These are phyloP conservation scores for Inga oerstediana DNA, from an alignment of 306 rosid genomes.

Conservation along the genomic window DNA sequence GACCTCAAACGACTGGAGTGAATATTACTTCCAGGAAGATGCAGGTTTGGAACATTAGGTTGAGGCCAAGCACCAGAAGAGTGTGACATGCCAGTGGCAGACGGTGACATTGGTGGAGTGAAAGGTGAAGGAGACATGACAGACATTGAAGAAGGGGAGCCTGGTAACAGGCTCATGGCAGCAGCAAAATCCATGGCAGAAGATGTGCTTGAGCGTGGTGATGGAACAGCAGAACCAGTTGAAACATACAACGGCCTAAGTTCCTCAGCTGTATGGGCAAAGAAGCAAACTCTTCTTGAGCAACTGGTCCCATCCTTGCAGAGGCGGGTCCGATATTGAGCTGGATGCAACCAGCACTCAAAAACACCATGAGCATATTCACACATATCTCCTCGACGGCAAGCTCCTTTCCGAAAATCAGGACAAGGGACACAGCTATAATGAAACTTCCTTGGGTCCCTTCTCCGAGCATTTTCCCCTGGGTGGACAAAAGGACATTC, in stretches of 20 bases:
- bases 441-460: constrained; percentile 95
- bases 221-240: constrained; percentile 92
- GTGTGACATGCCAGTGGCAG: constrained; percentile 83
- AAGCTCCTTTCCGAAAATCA: constrained; percentile 91
- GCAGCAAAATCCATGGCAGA: constrained; percentile 88
- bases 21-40: constrained; percentile 85
- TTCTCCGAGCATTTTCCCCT: constrained; percentile 95
- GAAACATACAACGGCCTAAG: constrained; percentile 88
- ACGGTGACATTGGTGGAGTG: constrained; percentile 92
- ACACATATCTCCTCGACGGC: constrained; percentile 95
- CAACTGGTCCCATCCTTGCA: constrained; percentile 90
- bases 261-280: constrained; percentile 89
- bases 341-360: constrained; percentile 98
- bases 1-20: constrained; percentile 94
- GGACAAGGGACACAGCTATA: constrained; percentile 98
- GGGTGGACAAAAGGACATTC: constrained; percentile 98
- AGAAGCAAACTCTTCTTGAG: constrained; percentile 89
- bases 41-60: constrained; percentile 88
- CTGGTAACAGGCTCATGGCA: constrained; percentile 88
- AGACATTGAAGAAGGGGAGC: constrained; percentile 84
- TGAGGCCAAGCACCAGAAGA: constrained; percentile 78
- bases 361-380: constrained; percentile 97
- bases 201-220: constrained; percentile 85
- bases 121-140: constrained; percentile 86
- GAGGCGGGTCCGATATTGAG: constrained; percentile 88